A percentile compares a stretch with the other conserved stretches of the same genome.
Evolutionary conservation across 2,329 filamentous ascomycete species (phyloP).

Genomic region (Fusarium chlamydosporum): DNA sequence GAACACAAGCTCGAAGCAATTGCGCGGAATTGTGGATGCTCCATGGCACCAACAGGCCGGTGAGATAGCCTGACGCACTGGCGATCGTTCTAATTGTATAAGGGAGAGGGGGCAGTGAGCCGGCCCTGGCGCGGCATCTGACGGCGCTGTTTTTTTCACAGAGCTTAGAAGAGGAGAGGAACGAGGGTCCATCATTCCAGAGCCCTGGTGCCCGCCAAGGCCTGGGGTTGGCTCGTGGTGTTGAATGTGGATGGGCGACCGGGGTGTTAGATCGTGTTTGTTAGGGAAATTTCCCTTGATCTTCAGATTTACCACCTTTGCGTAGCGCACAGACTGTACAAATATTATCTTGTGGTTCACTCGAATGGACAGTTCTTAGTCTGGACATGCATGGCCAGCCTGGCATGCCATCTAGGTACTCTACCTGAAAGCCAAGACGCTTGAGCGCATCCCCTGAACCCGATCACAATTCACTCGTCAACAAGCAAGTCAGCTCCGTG

Average conservation of each 20-base stretch:
- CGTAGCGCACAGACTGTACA: conserved; percentile 27
- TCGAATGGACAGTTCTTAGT: conserved; percentile 1
- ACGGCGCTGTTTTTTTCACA: conserved; percentile 3
- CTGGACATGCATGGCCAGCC: background rate
- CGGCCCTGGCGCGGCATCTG: conserved; percentile 37
- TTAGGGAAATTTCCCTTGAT: conserved; percentile 44
- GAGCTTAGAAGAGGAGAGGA: conserved; percentile 25
- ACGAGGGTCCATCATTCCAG: conserved; percentile 46
- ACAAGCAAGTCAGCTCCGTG: conserved; percentile 25
- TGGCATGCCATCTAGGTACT: conserved; percentile 4
- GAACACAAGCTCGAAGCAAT: conserved; percentile 26
- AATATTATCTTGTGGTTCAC: conserved; percentile 18
- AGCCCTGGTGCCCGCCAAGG: conserved; percentile 41
- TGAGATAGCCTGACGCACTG: conserved; percentile 48
- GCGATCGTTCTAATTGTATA: conserved; percentile 42
- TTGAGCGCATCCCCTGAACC: conserved; percentile 19
- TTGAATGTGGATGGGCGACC: conserved; percentile 35
- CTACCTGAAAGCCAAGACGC: conserved; percentile 25
- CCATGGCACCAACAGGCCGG: conserved; percentile 41
- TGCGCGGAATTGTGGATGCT: conserved; percentile 43
- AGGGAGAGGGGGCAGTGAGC: conserved; percentile 39
- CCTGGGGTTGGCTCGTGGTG: conserved; percentile 39
- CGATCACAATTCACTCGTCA: conserved; percentile 31
- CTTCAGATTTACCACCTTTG: conserved; percentile 33
- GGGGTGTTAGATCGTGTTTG: conserved; percentile 37